Evolutionary conservation across 1,284 basidiomycete species (phyloP), one percentile per base, ranked within the genome.

Genomic region (Tilletia indica): DNA sequence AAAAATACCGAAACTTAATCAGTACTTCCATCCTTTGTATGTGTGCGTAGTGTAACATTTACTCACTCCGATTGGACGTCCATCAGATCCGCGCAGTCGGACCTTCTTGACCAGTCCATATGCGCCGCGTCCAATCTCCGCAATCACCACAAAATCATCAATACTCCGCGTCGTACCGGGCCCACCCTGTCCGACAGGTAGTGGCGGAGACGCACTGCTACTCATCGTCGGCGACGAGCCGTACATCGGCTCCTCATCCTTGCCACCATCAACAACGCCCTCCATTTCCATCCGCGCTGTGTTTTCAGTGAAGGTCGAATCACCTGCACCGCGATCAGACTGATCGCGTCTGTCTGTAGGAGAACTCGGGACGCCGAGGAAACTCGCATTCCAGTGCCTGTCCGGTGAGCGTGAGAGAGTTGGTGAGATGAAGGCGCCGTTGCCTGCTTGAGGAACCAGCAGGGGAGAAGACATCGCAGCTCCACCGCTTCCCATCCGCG

Each of bases 31-130:
- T 31, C 25, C 2, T 31, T 31, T 31, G 25, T 31, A 2, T 31
- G 25, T 31, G 25, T 31, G 1, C 25, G 25, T 31, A 31, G 47
- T 48, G 58, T 38, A 61, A 4, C 49, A 38, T 11, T 31, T 42
- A 85, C 92, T 88, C 85, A 95, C 93, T 77, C 94, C 94, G 45
- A 91, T 85, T 9, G 90, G 88, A 39, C 84, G 78, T 0, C 93
- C 93, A 83, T 93, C 90, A 0, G 87, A 80, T 49, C 88, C 88
- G 79, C 91, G 91, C 83, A 94, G 92, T 72, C 92, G 88, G 0
- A 91, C 96, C 69, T 93, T 89, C 86, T 97, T 95, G 36, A 99
- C 96, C 61, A 98, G 87, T 0, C 96, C 96, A 85, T 99, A 99
- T 14, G 96, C 96, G n/a, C 96, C 96, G 72, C 94, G 89, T 34